Conservation (phyloP, 1,284 basidiomycete genomes). For the Leccinum griseonigrum region DNA sequence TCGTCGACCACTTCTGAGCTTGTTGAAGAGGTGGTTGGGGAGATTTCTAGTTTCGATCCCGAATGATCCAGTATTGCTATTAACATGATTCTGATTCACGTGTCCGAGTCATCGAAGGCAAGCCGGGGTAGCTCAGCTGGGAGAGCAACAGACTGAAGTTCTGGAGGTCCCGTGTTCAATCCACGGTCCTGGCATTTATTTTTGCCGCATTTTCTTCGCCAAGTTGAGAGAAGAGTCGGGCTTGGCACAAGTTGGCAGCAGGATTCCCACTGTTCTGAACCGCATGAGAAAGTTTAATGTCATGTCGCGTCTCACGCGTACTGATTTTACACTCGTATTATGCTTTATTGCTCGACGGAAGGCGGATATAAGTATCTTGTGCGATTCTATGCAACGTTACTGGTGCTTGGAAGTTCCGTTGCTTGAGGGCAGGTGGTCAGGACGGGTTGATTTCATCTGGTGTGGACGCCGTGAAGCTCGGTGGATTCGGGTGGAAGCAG, state of each 20-base stretch:
- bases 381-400: background rate
- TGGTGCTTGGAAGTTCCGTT: background rate
- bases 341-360: background rate
- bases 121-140: conserved; percentile 26
- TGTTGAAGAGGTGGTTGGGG: conserved; percentile 33
- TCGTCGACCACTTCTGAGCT: conserved; percentile 11
- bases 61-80: conserved; percentile 13
- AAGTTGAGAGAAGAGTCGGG: background rate
- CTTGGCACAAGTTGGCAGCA: too few species aligned
- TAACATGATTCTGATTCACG: background rate
- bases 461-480: background rate
- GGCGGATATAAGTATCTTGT: background rate
- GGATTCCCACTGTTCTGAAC: too few species aligned
- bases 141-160: conserved; percentile 73
- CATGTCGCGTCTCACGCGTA: too few species aligned
- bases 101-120: background rate
- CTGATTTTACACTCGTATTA: background rate
- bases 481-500: background rate
- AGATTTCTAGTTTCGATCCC: conserved; percentile 26
- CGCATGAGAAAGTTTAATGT: too few species aligned
- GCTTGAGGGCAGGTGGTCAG: background rate
- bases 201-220: background rate
- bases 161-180: conserved; percentile 60
- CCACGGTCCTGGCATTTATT: conserved; percentile 49
- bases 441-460: background rate